phyloP scores from a whole-genome alignment of 495 filamentous ascomycete genomes.

The Aspergillus ostianus region DNA sequence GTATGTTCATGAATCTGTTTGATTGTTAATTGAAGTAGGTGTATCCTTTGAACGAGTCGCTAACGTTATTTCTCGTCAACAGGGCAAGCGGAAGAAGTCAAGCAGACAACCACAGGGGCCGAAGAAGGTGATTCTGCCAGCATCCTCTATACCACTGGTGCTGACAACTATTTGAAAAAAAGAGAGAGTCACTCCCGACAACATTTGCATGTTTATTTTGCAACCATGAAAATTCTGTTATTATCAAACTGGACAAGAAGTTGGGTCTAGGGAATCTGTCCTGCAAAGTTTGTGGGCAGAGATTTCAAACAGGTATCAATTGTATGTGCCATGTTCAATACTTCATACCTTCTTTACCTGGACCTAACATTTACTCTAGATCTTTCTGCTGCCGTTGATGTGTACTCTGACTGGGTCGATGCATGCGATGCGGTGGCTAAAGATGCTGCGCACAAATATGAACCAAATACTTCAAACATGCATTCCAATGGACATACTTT shows the following conservation, averaged over 20 bases:
- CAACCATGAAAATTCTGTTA: conserved; percentile 90
- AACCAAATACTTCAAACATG: conserved; percentile 31
- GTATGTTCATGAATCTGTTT: neutral
- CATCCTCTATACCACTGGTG: neutral
- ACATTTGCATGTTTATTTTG: conserved; percentile 96
- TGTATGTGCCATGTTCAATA: conserved; percentile 55
- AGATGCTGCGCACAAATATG: conserved; percentile 55
- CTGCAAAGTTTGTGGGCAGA: conserved; percentile 92
- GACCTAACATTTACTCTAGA: conserved; percentile 45
- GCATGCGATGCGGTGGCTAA: conserved; percentile 83
- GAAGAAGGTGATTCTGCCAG: conserved; percentile 63
- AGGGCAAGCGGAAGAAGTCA: conserved; percentile 97
- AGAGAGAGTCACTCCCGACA: conserved; percentile 86
- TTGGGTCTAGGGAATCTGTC: conserved; percentile 74
- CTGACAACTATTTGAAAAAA: conserved; percentile 11
- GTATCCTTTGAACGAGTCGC: neutral
- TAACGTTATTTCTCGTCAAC: neutral
- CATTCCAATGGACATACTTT: conserved; percentile 18
- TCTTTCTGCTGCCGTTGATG: conserved; percentile 85
- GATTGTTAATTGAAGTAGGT: neutral
- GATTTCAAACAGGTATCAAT: conserved; percentile 88
- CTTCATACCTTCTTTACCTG: neutral
- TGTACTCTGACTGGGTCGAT: conserved; percentile 98
- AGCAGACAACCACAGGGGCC: conserved; percentile 77
- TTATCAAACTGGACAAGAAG: conserved; percentile 90